Percentiles rank a stretch among this genome's conserved stretches.
Conservation (phyloP, 352 stramenopile genomes). For the Phytophthora citricola region DNA sequence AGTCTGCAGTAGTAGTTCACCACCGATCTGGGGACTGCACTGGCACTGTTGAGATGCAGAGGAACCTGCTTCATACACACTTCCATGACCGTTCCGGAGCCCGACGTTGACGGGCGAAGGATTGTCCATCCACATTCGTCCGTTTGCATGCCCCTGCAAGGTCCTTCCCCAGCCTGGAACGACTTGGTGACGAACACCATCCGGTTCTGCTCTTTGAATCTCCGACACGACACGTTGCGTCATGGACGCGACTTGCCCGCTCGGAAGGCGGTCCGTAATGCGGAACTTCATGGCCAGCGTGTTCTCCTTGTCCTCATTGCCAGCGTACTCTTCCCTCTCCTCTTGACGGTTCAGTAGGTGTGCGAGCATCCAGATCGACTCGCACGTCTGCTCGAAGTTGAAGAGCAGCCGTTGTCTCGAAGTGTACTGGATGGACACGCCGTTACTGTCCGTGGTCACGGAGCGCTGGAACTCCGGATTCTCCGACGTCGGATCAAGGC, state of each 20-base stretch:
- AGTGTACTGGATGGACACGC: neutral
- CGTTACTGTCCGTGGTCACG: neutral
- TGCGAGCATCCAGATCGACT: neutral
- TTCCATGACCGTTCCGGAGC: constrained; percentile 7
- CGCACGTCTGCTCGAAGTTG: neutral
- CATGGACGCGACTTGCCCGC: neutral
- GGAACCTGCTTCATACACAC: constrained; percentile 7
- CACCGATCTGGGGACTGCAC: neutral
- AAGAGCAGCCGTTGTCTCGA: neutral
- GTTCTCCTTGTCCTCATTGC: neutral
- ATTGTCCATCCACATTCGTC: constrained; percentile 7
- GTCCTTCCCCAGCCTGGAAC: neutral
- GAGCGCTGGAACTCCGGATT: neutral
- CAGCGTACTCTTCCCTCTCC: neutral
- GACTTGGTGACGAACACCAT: neutral
- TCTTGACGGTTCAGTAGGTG: neutral
- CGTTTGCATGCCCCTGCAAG: constrained; percentile 9
- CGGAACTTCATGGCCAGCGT: neutral
- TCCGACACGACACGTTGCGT: neutral
- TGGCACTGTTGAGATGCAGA: constrained; percentile 16
- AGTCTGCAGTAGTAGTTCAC: constrained; percentile 6
- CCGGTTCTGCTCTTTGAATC: neutral
- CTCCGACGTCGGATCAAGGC: neutral
- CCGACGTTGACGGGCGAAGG: constrained; percentile 3
- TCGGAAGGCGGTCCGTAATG: neutral